Conservation (phyloP, 2,329 filamentous ascomycete genomes). For the Exophiala alcalophila region DNA sequence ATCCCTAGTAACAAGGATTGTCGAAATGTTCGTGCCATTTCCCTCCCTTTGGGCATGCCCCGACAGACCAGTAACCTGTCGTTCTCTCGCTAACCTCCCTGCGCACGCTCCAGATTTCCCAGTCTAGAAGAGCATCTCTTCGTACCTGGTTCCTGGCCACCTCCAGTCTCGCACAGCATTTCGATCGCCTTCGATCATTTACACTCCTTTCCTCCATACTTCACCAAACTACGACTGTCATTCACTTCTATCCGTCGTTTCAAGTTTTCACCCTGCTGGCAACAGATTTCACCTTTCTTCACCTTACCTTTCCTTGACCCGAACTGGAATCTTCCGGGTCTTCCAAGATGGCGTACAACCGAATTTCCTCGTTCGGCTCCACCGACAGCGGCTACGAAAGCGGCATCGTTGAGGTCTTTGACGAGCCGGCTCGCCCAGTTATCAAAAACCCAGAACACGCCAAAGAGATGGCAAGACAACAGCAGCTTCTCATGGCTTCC, state of each 20-base stretch:
- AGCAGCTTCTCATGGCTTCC: slow-evolving; percentile 82
- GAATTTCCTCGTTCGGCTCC: slow-evolving; percentile 44
- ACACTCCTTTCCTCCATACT: slow-evolving; percentile 23
- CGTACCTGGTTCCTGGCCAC: slow-evolving; percentile 28
- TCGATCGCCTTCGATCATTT: slow-evolving; percentile 27
- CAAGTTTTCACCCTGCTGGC: slow-evolving; percentile 10
- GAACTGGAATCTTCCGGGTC: not conserved
- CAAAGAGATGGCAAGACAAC: slow-evolving; percentile 74
- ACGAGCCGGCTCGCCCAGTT: slow-evolving; percentile 43
- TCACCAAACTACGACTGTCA: slow-evolving; percentile 28
- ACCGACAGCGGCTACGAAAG: slow-evolving; percentile 64
- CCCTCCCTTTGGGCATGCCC: slow-evolving; percentile 32
- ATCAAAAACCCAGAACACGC: slow-evolving; percentile 71
- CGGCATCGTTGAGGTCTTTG: slow-evolving; percentile 61
- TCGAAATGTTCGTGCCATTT: slow-evolving; percentile 24
- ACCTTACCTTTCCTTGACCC: not conserved
- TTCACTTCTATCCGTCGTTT: slow-evolving; percentile 28
- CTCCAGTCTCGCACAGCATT: slow-evolving; percentile 33
- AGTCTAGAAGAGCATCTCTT: slow-evolving; percentile 24
- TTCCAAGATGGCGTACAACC: slow-evolving; percentile 55
- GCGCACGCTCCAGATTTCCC: slow-evolving; percentile 24
- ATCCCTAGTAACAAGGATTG: slow-evolving; percentile 27
- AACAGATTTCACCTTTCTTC: slow-evolving; percentile 4
- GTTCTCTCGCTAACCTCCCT: slow-evolving; percentile 18
- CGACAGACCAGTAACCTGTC: slow-evolving; percentile 15